Evolutionary conservation across 176 grass and related monocot species (phyloP).

Genomic region (Microstegium vimineum): DNA sequence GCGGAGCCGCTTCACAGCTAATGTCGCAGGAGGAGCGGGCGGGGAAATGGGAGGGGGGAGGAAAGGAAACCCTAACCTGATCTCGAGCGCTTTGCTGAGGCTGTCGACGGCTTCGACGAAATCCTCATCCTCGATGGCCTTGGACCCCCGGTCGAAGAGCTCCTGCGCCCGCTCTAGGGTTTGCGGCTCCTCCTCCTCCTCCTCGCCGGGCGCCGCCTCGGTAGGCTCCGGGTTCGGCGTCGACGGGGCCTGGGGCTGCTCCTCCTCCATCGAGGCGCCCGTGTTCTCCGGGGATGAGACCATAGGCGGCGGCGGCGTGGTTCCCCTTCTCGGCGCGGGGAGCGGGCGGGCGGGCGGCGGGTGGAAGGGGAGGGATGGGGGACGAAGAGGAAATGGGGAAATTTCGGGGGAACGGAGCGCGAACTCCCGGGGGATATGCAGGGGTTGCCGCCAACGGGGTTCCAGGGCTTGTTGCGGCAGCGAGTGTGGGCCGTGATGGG

Average conservation of each 20-base stretch:
- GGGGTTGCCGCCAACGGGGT: neutral
- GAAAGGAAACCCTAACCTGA: conserved; percentile 61
- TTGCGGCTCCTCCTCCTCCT: conserved; percentile 24
- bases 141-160: conserved; percentile 72
- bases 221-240: neutral
- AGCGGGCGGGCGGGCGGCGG: neutral
- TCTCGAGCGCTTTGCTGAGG: conserved; percentile 85
- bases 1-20: neutral
- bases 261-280: neutral
- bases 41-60: too few relatives aligned
- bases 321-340: conserved; percentile 7
- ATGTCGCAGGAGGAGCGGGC: neutral
- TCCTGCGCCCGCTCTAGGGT: conserved; percentile 75
- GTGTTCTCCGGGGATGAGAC: conserved; percentile 22
- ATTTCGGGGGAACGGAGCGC: neutral
- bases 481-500: neutral
- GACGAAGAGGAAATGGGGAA: neutral
- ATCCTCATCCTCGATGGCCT: conserved; percentile 84
- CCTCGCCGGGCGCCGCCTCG: too few relatives aligned
- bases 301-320: conserved; percentile 21
- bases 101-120: conserved; percentile 70
- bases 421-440: neutral
- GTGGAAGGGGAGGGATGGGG: neutral
- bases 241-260: neutral
- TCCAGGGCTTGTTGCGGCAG: neutral